Evolutionary conservation across 2,329 filamentous ascomycete species (phyloP).

Genomic region (Sarocladiaceae sp.): DNA sequence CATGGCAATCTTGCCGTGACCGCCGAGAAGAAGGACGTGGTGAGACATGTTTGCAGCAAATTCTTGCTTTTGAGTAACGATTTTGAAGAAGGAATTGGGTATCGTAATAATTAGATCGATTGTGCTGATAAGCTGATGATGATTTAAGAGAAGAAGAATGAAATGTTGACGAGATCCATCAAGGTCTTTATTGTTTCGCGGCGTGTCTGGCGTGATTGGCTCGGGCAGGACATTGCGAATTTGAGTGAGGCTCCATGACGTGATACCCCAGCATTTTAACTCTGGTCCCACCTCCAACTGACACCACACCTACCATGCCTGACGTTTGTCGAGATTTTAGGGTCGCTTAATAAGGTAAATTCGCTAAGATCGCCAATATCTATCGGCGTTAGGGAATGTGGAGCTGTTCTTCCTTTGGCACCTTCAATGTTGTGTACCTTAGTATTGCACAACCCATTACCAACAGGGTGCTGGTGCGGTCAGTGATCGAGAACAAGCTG

Average conservation of each 20-base stretch:
- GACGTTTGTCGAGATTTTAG: neutral
- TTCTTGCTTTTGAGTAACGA: too few relatives aligned
- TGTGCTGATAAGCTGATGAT: too few relatives aligned
- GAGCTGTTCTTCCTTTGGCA: neutral
- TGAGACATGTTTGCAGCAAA: constrained; percentile 25
- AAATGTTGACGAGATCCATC: too few relatives aligned
- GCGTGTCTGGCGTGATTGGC: too few relatives aligned
- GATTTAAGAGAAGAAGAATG: neutral
- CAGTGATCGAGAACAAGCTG: too few relatives aligned
- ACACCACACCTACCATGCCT: neutral
- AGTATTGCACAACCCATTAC: too few relatives aligned
- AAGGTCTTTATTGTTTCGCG: too few relatives aligned
- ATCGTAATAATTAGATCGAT: too few relatives aligned
- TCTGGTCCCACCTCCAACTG: neutral
- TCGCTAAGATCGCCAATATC: neutral
- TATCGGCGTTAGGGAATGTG: neutral
- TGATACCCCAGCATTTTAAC: neutral
- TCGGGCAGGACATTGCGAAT: too few relatives aligned
- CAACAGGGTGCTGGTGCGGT: too few relatives aligned
- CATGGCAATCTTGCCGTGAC: constrained; percentile 75
- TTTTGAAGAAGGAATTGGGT: too few relatives aligned
- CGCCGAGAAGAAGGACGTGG: constrained; percentile 70
- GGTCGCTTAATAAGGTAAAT: neutral
- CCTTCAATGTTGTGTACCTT: too few relatives aligned
- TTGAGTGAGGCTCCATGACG: neutral